These are phyloP conservation scores for Aspergillus puulaauensis DNA, from an alignment of 2,329 filamentous ascomycete genomes.

Conservation along the genomic window DNA sequence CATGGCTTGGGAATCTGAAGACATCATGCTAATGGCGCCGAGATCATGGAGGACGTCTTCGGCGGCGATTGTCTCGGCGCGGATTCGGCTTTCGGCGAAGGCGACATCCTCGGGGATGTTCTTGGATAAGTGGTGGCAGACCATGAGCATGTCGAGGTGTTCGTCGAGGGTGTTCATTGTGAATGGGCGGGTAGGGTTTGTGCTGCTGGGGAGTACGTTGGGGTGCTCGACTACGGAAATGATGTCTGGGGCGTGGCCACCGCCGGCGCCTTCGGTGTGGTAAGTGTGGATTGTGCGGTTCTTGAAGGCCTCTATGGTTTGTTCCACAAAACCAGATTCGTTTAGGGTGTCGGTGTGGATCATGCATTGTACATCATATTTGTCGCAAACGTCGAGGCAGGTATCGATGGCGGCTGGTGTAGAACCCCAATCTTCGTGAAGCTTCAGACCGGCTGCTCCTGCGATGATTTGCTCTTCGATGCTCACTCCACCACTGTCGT, in stretches of 20 bases:
- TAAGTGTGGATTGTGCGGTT: constrained; percentile 91
- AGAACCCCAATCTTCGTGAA: constrained; percentile 94
- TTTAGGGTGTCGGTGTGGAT: constrained; percentile 97
- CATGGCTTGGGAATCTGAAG: constrained; percentile 93
- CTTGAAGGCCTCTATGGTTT: constrained; percentile 82
- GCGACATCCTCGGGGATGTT: constrained; percentile 95
- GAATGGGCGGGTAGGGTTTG: constrained; percentile 88
- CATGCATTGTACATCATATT: constrained; percentile 86
- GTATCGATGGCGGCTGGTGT: constrained; percentile 90
- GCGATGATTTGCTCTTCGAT: constrained; percentile 78
- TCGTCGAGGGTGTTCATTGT: constrained; percentile 93
- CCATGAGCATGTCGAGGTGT: constrained; percentile 98
- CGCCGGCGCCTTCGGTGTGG: constrained; percentile 92
- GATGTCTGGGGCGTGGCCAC: constrained; percentile 93
- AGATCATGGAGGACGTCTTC: constrained; percentile 95
- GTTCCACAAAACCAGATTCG: constrained; percentile 95
- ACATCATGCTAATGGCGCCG: constrained; percentile 97
- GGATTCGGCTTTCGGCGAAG: constrained; percentile 91
- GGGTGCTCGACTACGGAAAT: constrained; percentile 86
- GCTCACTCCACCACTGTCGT: constrained; percentile 70
- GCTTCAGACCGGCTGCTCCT: constrained; percentile 84
- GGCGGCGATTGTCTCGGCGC: constrained; percentile 92
- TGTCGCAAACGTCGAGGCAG: constrained; percentile 82
- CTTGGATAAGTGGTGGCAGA: constrained; percentile 89
- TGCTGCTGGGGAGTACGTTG: constrained; percentile 87